Percentiles rank a stretch among this genome's conserved stretches.
Evolutionary conservation across 768 basidiomycete species (phyloP).

Genomic region (Mycena metata): DNA sequence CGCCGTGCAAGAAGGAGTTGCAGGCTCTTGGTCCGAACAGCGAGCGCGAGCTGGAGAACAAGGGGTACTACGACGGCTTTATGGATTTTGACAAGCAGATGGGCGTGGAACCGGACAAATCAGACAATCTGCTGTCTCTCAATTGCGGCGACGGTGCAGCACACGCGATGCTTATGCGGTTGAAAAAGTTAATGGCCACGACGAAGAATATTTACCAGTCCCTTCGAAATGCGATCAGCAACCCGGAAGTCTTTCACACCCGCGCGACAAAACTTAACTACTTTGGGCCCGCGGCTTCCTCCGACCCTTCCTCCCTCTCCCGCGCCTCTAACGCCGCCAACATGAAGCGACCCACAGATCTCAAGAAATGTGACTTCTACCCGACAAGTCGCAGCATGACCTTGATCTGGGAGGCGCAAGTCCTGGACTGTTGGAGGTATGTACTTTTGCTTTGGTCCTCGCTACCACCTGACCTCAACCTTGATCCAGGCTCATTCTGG

Average conservation of each 20-base stretch:
- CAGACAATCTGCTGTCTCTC: neutral
- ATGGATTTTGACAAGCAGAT: neutral
- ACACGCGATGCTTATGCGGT: no score
- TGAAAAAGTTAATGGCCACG: no score
- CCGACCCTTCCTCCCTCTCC: constrained; percentile 37
- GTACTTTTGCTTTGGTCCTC: neutral
- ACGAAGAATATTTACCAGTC: neutral
- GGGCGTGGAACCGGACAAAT: neutral
- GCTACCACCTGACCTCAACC: no score
- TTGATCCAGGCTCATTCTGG: neutral
- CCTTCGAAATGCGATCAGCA: neutral
- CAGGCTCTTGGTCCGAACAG: constrained; percentile 9
- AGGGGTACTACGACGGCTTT: neutral
- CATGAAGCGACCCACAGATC: constrained; percentile 36
- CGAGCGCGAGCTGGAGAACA: constrained; percentile 31
- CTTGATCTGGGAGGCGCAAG: constrained; percentile 37
- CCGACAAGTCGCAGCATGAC: constrained; percentile 39
- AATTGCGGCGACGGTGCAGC: neutral
- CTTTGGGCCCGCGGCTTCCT: constrained; percentile 36
- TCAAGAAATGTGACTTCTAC: constrained; percentile 30
- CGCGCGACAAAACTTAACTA: constrained; percentile 35
- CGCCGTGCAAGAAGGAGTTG: neutral
- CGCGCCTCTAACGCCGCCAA: neutral
- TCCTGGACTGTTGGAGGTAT: constrained; percentile 38
- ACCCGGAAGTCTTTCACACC: constrained; percentile 38